Conservation (phyloP, 768 basidiomycete genomes). For the Amanita subjunquillea region DNA sequence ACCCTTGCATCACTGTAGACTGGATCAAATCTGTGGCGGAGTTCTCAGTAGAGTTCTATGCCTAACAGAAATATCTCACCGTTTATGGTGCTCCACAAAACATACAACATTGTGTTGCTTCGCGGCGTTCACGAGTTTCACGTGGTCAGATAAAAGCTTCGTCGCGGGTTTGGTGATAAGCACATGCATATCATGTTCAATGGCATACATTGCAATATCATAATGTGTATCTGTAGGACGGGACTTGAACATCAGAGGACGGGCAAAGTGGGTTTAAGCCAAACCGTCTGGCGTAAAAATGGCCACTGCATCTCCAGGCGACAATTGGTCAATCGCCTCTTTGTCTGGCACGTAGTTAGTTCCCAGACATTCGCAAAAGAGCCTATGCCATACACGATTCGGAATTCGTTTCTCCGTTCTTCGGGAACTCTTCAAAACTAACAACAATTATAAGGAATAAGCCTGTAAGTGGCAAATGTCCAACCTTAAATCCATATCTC, state of each 20-base stretch:
- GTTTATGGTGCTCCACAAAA: constrained; percentile 93
- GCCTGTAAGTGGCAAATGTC: constrained; percentile 14
- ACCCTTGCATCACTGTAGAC: constrained; percentile 87
- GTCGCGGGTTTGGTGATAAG: constrained; percentile 92
- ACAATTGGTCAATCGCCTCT: constrained; percentile 64
- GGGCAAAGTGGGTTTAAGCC: constrained; percentile 13
- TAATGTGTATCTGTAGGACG: constrained; percentile 63
- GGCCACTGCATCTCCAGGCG: constrained; percentile 80
- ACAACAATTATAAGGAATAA: neutral
- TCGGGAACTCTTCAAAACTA: constrained; percentile 76
- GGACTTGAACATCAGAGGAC: neutral
- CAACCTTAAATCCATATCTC: constrained; percentile 77
- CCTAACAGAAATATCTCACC: constrained; percentile 25
- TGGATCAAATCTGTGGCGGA: constrained; percentile 56
- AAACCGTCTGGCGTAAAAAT: constrained; percentile 88
- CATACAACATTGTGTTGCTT: constrained; percentile 74
- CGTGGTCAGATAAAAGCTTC: constrained; percentile 76
- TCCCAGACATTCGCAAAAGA: neutral
- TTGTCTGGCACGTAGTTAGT: constrained; percentile 45
- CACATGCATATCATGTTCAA: constrained; percentile 79
- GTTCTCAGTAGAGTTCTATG: neutral
- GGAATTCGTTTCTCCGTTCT: constrained; percentile 54
- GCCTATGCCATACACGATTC: constrained; percentile 61
- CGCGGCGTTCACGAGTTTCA: constrained; percentile 65
- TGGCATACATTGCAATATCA: constrained; percentile 77